Evolutionary conservation across 73 alveolate species (phyloP).

Genomic region (Paramecium sexaurelia): DNA sequence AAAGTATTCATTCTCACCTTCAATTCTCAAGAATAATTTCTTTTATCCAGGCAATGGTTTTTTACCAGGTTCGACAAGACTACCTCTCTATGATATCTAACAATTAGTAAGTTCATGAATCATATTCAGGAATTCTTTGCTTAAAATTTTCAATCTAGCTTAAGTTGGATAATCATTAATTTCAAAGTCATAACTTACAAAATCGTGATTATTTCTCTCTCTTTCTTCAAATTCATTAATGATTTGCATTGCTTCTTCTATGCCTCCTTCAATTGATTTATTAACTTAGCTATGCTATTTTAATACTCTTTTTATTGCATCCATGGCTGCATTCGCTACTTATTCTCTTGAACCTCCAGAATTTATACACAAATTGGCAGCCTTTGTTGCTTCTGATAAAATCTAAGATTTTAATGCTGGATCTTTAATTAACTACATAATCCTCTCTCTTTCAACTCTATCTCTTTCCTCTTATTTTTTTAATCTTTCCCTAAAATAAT

Average conservation of each 20-base stretch:
- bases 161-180: slow-evolving; percentile 95
- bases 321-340: slow-evolving; percentile 83
- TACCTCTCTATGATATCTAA: slow-evolving; percentile 85
- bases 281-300: slow-evolving; percentile 83
- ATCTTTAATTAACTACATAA: slow-evolving; percentile 48
- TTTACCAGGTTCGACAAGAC: slow-evolving; percentile 85
- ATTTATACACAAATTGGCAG: slow-evolving; percentile 90
- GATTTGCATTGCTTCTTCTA: slow-evolving; percentile 87
- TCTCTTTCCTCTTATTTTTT: slow-evolving; percentile 82
- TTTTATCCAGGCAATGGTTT: slow-evolving; percentile 90
- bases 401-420: slow-evolving; percentile 59
- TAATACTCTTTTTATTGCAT: slow-evolving; percentile 87
- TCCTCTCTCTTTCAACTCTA: slow-evolving; percentile 80
- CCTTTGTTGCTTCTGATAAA: slow-evolving; percentile 88
- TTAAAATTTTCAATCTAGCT: slow-evolving; percentile 89
- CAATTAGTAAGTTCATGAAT: slow-evolving; percentile 93
- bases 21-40: slow-evolving; percentile 85
- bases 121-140: slow-evolving; percentile 85
- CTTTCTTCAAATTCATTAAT: slow-evolving; percentile 89
- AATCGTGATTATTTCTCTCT: slow-evolving; percentile 83
- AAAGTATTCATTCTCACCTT: slow-evolving; percentile 88
- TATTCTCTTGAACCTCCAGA: slow-evolving; percentile 85
- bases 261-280: slow-evolving; percentile 86
- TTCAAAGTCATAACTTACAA: slow-evolving; percentile 90
- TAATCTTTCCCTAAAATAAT: slow-evolving; percentile 63